These are phyloP conservation scores for Dendrobium catenatum DNA, from an alignment of 106 monocot genomes.

Conservation along the genomic window DNA sequence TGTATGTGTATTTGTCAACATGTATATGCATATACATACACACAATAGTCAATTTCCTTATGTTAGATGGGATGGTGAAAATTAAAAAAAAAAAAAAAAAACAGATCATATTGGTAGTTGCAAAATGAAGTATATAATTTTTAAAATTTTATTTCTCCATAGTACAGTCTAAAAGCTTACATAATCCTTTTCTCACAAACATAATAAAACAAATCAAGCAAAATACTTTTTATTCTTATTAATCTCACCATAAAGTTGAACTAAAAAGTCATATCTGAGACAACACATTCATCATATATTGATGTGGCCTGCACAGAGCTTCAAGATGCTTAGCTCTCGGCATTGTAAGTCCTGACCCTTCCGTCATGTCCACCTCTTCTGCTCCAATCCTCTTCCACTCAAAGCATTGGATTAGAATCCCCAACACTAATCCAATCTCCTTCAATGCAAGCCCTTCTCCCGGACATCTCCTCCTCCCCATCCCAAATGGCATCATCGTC, in stretches of 20 bases:
- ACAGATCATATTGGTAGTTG: no score
- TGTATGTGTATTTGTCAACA: no score
- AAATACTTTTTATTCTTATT: no score
- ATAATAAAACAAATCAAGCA: no score
- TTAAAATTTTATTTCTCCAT: no score
- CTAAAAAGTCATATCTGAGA: neutral
- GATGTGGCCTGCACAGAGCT: constrained; percentile 6
- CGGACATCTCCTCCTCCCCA: constrained; percentile 20
- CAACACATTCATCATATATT: neutral
- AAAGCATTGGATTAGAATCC: constrained; percentile 20
- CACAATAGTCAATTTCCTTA: no score
- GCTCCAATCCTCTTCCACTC: constrained; percentile 18
- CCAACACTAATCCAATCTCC: constrained; percentile 3
- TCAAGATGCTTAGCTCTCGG: neutral
- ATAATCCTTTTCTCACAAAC: no score
- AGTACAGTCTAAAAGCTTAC: no score
- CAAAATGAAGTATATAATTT: no score
- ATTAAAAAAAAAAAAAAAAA: no score
- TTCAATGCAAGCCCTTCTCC: constrained; percentile 12
- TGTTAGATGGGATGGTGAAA: no score
- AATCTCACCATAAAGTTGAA: neutral
- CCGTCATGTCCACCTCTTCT: constrained; percentile 30
- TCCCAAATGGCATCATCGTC: constrained; percentile 8
- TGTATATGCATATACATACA: no score
- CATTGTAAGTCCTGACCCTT: constrained; percentile 4